These are phyloP conservation scores for Diutina scorzettiae DNA, from an alignment of 1,139 yeast genomes.

Conservation along the genomic window DNA sequence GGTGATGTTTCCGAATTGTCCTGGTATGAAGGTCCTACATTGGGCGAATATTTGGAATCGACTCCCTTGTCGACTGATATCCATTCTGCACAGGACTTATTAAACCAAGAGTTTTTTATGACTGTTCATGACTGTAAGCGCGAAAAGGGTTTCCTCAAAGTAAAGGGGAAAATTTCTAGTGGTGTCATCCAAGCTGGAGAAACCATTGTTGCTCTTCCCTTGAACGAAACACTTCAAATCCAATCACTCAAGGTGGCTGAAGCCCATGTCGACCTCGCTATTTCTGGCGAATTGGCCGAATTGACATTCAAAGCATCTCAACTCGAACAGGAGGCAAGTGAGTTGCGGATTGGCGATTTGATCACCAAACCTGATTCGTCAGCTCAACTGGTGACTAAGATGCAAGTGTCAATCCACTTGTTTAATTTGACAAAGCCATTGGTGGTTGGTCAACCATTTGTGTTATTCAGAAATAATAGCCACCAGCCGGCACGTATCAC, in stretches of 20 bases:
- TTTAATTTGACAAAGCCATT: constrained; percentile 69
- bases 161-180: constrained; percentile 62
- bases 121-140: constrained; percentile 39
- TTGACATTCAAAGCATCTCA: constrained; percentile 40
- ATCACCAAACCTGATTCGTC: constrained; percentile 38
- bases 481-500: constrained; percentile 64
- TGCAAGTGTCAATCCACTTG: constrained; percentile 46
- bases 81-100: constrained; percentile 8
- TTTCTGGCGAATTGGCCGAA: constrained; percentile 61
- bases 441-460: constrained; percentile 71
- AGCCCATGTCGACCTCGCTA: constrained; percentile 30
- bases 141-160: constrained; percentile 29
- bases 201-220: constrained; percentile 49
- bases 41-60: constrained; percentile 44
- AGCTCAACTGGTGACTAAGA: constrained; percentile 36
- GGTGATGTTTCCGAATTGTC: constrained; percentile 18
- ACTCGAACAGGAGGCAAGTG: constrained; percentile 36
- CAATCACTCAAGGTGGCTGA: constrained; percentile 19
- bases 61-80: constrained; percentile 9
- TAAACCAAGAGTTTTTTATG: constrained; percentile 32
- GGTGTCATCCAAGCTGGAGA: constrained; percentile 78
- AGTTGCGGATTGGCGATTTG: constrained; percentile 55
- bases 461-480: constrained; percentile 71
- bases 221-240: constrained; percentile 23
- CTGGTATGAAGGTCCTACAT: constrained; percentile 62